A percentile compares a stretch with the other conserved stretches of the same genome.
Conservation (phyloP, 306 rosid genomes). For the Fagus crenata region DNA sequence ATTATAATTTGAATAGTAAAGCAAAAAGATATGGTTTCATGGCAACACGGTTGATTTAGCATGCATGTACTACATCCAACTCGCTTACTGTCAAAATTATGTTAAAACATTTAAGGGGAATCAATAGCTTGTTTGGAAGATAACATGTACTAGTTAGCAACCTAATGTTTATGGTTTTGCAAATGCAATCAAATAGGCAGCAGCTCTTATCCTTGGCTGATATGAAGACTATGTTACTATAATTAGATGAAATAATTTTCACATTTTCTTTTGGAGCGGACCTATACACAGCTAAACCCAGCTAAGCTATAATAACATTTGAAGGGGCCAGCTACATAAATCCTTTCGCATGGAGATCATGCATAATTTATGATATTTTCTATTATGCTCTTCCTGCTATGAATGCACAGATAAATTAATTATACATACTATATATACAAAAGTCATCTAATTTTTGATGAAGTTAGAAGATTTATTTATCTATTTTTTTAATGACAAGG, state of each 20-base stretch:
- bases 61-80: neutral
- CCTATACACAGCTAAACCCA: neutral
- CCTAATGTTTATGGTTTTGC: neutral
- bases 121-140: constrained; percentile 4
- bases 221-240: neutral
- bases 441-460: too few relatives aligned
- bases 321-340: neutral
- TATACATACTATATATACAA: neutral
- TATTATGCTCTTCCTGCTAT: neutral
- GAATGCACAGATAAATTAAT: neutral
- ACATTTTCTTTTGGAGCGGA: neutral
- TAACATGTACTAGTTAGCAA: neutral
- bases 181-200: neutral
- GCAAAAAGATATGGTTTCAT: neutral
- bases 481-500: too few relatives aligned
- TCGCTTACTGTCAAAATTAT: constrained; percentile 11
- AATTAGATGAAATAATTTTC: neutral
- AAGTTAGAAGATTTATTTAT: too few relatives aligned
- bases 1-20: neutral
- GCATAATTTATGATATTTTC: neutral
- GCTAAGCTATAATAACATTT: neutral
- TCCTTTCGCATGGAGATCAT: neutral
- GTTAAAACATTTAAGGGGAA: neutral
- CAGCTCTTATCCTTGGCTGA: constrained; percentile 2
- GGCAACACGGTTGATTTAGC: neutral